These are phyloP conservation scores for Alternaria brassicae DNA, from an alignment of 2,329 filamentous ascomycete genomes.

Conservation along the genomic window DNA sequence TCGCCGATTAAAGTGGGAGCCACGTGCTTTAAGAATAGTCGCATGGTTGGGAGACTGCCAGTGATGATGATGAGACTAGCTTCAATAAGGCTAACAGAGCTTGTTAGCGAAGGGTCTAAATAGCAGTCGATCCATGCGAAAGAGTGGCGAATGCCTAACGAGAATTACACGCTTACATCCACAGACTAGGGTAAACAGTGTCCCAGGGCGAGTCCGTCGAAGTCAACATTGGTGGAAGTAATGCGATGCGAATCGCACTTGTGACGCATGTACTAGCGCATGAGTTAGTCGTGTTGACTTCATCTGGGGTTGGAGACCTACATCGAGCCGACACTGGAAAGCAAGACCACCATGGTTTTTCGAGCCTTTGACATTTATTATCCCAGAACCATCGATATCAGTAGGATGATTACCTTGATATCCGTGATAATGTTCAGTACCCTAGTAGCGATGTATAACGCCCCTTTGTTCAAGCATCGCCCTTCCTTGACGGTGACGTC, in stretches of 20 bases:
- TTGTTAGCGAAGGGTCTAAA: not conserved
- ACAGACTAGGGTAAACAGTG: constrained; percentile 20
- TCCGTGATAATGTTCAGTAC: constrained; percentile 29
- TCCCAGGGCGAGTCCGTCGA: constrained; percentile 19
- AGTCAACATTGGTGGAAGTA: constrained; percentile 20
- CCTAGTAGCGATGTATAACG: constrained; percentile 28
- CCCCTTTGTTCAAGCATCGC: constrained; percentile 24
- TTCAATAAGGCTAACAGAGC: constrained; percentile 44
- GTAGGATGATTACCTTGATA: constrained; percentile 20
- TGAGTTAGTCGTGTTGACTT: constrained; percentile 3
- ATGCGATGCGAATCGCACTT: constrained; percentile 18
- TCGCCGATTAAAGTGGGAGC: constrained; percentile 28
- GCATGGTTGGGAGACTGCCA: constrained; percentile 51
- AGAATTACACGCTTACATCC: constrained; percentile 15
- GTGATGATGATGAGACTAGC: constrained; percentile 53
- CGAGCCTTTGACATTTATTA: constrained; percentile 21
- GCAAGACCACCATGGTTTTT: constrained; percentile 21
- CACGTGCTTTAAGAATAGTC: constrained; percentile 51
- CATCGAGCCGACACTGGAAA: constrained; percentile 14
- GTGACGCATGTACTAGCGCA: constrained; percentile 20
- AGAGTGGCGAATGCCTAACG: not conserved
- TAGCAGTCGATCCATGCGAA: not conserved
- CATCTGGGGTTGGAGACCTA: not conserved
- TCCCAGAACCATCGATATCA: constrained; percentile 21
- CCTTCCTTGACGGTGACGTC: constrained; percentile 23